Evolutionary conservation across 2,329 filamentous ascomycete species (phyloP).

Genomic region (Macrophomina phaseolina): DNA sequence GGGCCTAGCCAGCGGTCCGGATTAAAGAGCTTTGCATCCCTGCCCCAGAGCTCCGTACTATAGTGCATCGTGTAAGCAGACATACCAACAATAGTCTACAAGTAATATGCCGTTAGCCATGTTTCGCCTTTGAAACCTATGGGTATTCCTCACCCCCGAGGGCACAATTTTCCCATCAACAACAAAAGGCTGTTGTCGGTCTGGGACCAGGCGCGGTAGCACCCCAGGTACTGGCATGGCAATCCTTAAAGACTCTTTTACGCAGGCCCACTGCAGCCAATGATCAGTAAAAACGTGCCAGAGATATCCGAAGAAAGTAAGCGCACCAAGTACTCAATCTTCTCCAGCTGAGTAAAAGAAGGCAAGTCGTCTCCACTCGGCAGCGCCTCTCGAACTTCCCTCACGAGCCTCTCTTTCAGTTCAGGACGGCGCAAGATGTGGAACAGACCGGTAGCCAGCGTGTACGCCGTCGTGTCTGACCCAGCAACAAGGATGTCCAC

Average conservation of each 20-base stretch:
- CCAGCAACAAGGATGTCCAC: slow-evolving; percentile 36
- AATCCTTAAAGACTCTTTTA: neutral
- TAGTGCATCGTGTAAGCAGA: slow-evolving; percentile 12
- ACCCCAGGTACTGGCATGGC: neutral
- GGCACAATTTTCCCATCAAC: neutral
- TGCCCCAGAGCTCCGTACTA: neutral
- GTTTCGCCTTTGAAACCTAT: neutral
- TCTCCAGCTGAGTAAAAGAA: neutral
- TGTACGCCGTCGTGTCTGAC: slow-evolving; percentile 46
- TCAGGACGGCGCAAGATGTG: slow-evolving; percentile 39
- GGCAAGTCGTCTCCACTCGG: neutral
- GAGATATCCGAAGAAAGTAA: neutral
- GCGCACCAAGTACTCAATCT: neutral
- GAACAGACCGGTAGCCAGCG: slow-evolving; percentile 46
- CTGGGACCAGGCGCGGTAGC: neutral
- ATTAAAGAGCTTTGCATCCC: neutral
- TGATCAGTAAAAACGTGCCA: neutral
- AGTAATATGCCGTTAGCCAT: neutral
- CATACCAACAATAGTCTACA: neutral
- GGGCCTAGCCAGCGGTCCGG: slow-evolving; percentile 4
- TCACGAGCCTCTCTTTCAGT: slow-evolving; percentile 30
- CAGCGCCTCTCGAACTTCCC: slow-evolving; percentile 36
- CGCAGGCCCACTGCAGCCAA: neutral
- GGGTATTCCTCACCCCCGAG: neutral
- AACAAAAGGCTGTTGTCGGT: neutral